These are phyloP conservation scores for Fusarium acutatum DNA, from an alignment of 2,329 filamentous ascomycete species.

Conservation along the genomic window DNA sequence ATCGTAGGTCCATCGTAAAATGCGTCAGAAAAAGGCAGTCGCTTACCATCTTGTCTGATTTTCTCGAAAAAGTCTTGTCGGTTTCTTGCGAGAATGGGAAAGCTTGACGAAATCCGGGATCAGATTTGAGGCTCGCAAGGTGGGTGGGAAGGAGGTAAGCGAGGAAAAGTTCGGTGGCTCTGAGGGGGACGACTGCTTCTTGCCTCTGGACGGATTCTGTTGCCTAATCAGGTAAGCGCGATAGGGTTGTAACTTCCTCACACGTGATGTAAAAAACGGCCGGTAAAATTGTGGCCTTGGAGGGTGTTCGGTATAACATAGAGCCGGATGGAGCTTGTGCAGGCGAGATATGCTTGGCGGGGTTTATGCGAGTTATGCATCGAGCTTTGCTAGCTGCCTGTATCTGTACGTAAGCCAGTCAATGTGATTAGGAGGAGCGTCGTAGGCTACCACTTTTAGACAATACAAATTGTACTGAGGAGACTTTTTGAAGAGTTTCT, in stretches of 20 bases:
- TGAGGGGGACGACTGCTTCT: conserved; percentile 46
- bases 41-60: conserved; percentile 77
- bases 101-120: conserved; percentile 63
- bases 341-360: conserved; percentile 17
- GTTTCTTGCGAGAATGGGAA: conserved; percentile 57
- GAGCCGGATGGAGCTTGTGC: conserved; percentile 35
- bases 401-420: conserved; percentile 22
- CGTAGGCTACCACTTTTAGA: conserved; percentile 25
- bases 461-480: not conserved
- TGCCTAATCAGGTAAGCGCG: conserved; percentile 42
- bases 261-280: conserved; percentile 47
- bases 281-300: not conserved
- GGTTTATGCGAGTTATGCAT: conserved; percentile 35
- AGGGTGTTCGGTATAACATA: conserved; percentile 37
- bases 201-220: conserved; percentile 51
- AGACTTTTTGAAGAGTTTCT: not conserved
- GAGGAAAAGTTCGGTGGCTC: conserved; percentile 60
- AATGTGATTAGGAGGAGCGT: conserved; percentile 6
- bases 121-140: conserved; percentile 64
- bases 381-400: conserved; percentile 6
- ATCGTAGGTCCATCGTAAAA: conserved; percentile 33
- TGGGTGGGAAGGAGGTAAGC: conserved; percentile 56
- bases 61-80: conserved; percentile 52
- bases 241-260: conserved; percentile 49
- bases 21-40: conserved; percentile 37